A percentile compares a stretch with the other conserved stretches of the same genome.
Conservation (phyloP, 495 filamentous ascomycete species). For the Niebla homalea region DNA sequence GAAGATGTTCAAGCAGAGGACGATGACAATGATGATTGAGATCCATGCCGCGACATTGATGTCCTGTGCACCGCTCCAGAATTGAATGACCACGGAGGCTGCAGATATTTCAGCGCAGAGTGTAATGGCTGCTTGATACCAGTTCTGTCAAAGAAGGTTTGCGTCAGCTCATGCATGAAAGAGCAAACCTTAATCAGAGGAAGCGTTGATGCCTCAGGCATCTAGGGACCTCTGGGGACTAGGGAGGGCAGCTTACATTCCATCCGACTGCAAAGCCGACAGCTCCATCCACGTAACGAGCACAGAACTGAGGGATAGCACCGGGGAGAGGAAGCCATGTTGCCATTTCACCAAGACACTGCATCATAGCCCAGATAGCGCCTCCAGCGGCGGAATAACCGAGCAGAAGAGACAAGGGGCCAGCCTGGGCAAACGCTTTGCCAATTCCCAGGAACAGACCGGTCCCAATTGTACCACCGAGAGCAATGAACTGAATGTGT, state of each 20-base stretch:
- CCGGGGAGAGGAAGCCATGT: constrained; percentile 64
- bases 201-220: neutral
- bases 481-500: constrained; percentile 40
- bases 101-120: constrained; percentile 66
- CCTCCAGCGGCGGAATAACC: constrained; percentile 57
- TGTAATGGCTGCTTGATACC: constrained; percentile 48
- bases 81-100: constrained; percentile 60
- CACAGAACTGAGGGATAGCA: constrained; percentile 60
- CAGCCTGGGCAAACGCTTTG: constrained; percentile 43
- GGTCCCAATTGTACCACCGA: constrained; percentile 63
- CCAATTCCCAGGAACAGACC: constrained; percentile 65
- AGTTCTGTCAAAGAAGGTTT: constrained; percentile 22
- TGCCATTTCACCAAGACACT: constrained; percentile 53
- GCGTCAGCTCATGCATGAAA: neutral
- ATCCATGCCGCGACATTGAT: constrained; percentile 55
- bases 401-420: constrained; percentile 54
- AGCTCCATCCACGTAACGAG: constrained; percentile 57
- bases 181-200: neutral
- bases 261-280: constrained; percentile 71
- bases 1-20: constrained; percentile 53
- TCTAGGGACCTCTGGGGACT: neutral
- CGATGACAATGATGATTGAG: constrained; percentile 58
- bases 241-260: constrained; percentile 40
- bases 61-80: constrained; percentile 45
- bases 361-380: constrained; percentile 48